Percentiles rank a stretch among this genome's conserved stretches.
Evolutionary conservation across 495 filamentous ascomycete genomes (phyloP).

Genomic region (Pseudomonodictys pantanalensis): DNA sequence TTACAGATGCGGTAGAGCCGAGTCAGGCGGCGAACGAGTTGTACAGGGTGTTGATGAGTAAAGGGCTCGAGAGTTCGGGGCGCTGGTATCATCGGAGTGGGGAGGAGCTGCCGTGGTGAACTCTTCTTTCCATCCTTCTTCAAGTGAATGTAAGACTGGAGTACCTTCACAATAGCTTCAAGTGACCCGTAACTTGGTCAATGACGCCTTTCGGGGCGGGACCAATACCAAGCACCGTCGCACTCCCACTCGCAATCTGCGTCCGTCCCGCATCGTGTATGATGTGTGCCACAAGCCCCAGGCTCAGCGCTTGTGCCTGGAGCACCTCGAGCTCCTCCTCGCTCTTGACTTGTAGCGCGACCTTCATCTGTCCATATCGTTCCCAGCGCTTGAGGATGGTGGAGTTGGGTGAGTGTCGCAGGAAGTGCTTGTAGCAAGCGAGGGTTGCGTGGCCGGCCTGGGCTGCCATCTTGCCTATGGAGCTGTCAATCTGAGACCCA

Average conservation of each 20-base stretch:
- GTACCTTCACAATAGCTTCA: constrained; percentile 73
- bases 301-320: constrained; percentile 72
- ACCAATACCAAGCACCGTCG: constrained; percentile 86
- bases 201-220: constrained; percentile 84
- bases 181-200: constrained; percentile 77
- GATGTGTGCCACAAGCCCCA: constrained; percentile 82
- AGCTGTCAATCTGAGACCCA: constrained; percentile 1
- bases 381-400: constrained; percentile 84
- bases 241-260: constrained; percentile 89
- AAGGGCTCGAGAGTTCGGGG: constrained; percentile 39
- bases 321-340: constrained; percentile 79
- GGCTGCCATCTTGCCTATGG: constrained; percentile 89
- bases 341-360: constrained; percentile 77
- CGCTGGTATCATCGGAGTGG: constrained; percentile 44
- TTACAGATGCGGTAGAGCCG: constrained; percentile 40
- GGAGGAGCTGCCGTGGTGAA: constrained; percentile 43
- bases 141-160: no score
- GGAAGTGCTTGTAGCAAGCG: constrained; percentile 87
- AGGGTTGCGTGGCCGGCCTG: constrained; percentile 95
- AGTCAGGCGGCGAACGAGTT: constrained; percentile 42
- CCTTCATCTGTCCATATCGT: constrained; percentile 78
- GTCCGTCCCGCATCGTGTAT: constrained; percentile 95
- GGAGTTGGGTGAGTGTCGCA: constrained; percentile 53
- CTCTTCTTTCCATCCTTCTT: no score
- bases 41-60: constrained; percentile 39